These are phyloP conservation scores for Aspergillus piperis DNA, from an alignment of 2,329 filamentous ascomycete genomes.

Conservation along the genomic window DNA sequence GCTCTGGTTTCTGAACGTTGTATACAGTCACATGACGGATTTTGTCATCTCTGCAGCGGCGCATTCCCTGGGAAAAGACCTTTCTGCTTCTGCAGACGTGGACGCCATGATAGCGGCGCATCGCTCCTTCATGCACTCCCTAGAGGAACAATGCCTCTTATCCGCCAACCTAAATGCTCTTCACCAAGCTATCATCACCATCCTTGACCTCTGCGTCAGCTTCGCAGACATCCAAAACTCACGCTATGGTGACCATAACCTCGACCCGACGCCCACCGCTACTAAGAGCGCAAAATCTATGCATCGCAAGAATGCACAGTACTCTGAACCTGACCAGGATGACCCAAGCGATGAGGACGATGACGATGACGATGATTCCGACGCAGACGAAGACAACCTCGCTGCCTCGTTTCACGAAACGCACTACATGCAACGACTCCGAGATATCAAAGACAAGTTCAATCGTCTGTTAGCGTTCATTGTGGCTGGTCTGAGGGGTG, in stretches of 20 bases:
- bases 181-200: constrained; percentile 68
- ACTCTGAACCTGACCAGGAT: constrained; percentile 27
- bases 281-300: constrained; percentile 12
- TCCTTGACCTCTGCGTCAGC: constrained; percentile 73
- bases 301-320: constrained; percentile 1
- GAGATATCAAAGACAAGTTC: constrained; percentile 63
- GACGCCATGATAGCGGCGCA: constrained; percentile 79
- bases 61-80: constrained; percentile 55
- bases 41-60: constrained; percentile 68
- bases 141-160: constrained; percentile 70
- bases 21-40: constrained; percentile 75
- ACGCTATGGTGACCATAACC: constrained; percentile 41
- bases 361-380: constrained; percentile 26
- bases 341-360: constrained; percentile 35
- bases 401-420: constrained; percentile 39
- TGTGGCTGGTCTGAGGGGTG: constrained; percentile 69
- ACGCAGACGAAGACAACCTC: constrained; percentile 26
- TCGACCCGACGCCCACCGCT: constrained; percentile 31
- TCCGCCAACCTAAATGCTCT: constrained; percentile 69
- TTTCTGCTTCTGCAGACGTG: constrained; percentile 68
- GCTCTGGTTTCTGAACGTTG: constrained; percentile 73
- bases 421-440: constrained; percentile 57
- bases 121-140: constrained; percentile 59
- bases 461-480: constrained; percentile 69
- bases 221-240: constrained; percentile 63